These are phyloP conservation scores for Citrullus amarus DNA, from an alignment of 306 rosid species.

Conservation along the genomic window DNA sequence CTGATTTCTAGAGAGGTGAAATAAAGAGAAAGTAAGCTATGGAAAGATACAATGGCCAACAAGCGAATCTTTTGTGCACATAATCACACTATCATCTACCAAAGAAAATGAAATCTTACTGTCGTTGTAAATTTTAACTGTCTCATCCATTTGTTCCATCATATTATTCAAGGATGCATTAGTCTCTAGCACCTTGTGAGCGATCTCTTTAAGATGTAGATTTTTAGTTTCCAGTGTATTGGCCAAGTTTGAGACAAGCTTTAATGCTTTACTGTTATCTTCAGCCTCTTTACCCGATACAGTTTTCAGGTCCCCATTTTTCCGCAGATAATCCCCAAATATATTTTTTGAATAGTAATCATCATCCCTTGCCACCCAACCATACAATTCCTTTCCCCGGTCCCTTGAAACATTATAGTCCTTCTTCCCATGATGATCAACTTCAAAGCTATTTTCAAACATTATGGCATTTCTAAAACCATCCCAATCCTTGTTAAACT, in stretches of 20 bases:
- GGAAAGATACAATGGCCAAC: neutral
- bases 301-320: conserved; percentile 35
- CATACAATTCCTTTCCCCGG: conserved; percentile 34
- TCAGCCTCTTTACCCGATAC: conserved; percentile 29
- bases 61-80: conserved; percentile 1
- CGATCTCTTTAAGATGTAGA: conserved; percentile 31
- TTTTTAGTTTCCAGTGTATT: conserved; percentile 35
- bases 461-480: conserved; percentile 58
- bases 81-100: neutral
- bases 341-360: conserved; percentile 16
- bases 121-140: conserved; percentile 27
- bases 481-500: conserved; percentile 50
- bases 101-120: conserved; percentile 24
- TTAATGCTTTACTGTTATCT: conserved; percentile 23
- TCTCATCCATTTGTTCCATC: conserved; percentile 33
- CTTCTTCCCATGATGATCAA: conserved; percentile 34
- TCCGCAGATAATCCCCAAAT: conserved; percentile 25
- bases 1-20: conserved; percentile 30
- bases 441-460: conserved; percentile 51
- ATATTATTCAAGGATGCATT: conserved; percentile 21
- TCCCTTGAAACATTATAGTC: conserved; percentile 20
- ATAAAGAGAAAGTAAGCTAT: conserved; percentile 12
- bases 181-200: conserved; percentile 23
- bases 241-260: conserved; percentile 36
- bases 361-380: conserved; percentile 54